Evolutionary conservation across 2,329 filamentous ascomycete genomes (phyloP).

Genomic region (Akanthomyces uredinophilus): DNA sequence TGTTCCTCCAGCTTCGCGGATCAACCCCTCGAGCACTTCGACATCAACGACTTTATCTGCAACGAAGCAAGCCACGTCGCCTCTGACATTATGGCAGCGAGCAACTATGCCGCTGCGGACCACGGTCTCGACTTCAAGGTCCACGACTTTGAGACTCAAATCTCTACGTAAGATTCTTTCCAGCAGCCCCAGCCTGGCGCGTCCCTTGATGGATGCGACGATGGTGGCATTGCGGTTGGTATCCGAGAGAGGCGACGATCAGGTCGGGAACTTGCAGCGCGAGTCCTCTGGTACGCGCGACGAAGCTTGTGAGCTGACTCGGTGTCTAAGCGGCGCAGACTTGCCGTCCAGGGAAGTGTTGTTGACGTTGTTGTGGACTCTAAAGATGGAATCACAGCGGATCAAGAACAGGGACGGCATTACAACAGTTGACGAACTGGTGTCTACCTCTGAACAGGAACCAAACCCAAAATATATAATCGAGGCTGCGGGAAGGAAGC

Average conservation of each 20-base stretch:
- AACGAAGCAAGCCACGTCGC: slow-evolving; percentile 43
- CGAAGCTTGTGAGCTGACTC: slow-evolving; percentile 29
- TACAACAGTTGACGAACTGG: slow-evolving; percentile 20
- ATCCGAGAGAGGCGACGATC: slow-evolving; percentile 51
- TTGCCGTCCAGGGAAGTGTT: slow-evolving; percentile 45
- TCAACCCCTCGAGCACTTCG: slow-evolving; percentile 40
- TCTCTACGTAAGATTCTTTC: slow-evolving; percentile 62
- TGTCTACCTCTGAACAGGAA: slow-evolving; percentile 22
- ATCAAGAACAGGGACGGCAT: slow-evolving; percentile 22
- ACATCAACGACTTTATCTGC: slow-evolving; percentile 52
- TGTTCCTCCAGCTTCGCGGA: slow-evolving; percentile 41
- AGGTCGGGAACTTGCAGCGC: slow-evolving; percentile 34
- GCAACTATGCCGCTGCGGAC: slow-evolving; percentile 48
- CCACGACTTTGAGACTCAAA: slow-evolving; percentile 55
- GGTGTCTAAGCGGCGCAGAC: slow-evolving; percentile 32
- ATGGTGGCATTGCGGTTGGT: slow-evolving; percentile 67
- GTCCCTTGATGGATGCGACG: slow-evolving; percentile 69
- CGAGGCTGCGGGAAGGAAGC: slow-evolving; percentile 21
- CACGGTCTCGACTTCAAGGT: slow-evolving; percentile 47
- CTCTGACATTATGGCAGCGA: slow-evolving; percentile 45
- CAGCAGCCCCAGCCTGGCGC: slow-evolving; percentile 70
- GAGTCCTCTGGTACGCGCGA: slow-evolving; percentile 34
- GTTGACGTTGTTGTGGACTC: slow-evolving; percentile 43
- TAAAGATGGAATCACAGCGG: slow-evolving; percentile 38
- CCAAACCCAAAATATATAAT: slow-evolving; percentile 22